Conservation (phyloP, 1,139 yeast genomes). For the Pichia sp. region DNA sequence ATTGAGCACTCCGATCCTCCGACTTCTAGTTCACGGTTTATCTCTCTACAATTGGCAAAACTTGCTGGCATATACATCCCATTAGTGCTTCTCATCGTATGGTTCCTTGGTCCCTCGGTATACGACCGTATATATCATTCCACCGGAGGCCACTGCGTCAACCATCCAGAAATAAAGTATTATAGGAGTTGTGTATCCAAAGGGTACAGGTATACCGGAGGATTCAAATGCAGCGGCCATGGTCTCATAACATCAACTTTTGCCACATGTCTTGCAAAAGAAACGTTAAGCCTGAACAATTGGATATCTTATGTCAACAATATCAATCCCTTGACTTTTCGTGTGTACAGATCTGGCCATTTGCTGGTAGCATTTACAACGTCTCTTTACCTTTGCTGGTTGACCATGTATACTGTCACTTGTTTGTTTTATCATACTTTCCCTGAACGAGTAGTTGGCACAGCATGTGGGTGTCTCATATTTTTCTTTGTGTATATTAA, state of each 20-base stretch:
- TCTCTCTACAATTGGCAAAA: slow-evolving; percentile 14
- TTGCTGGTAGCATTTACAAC: neutral
- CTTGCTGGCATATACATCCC: slow-evolving; percentile 20
- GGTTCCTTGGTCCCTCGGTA: slow-evolving; percentile 40
- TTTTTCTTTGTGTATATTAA: slow-evolving; percentile 36
- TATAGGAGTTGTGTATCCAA: slow-evolving; percentile 20
- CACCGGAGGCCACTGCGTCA: slow-evolving; percentile 42
- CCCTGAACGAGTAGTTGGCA: slow-evolving; percentile 51
- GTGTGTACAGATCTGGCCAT: neutral
- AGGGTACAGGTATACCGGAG: slow-evolving; percentile 44
- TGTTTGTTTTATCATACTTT: slow-evolving; percentile 60
- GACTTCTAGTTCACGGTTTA: neutral
- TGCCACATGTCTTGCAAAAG: slow-evolving; percentile 40
- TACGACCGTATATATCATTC: slow-evolving; percentile 40
- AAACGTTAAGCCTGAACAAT: slow-evolving; percentile 29
- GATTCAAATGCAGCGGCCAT: slow-evolving; percentile 66
- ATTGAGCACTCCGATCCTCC: slow-evolving; percentile 1
- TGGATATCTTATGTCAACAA: slow-evolving; percentile 9
- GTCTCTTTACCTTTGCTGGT: slow-evolving; percentile 17
- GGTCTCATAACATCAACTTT: slow-evolving; percentile 49
- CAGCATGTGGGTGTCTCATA: slow-evolving; percentile 42
- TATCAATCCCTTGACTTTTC: neutral
- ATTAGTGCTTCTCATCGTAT: slow-evolving; percentile 29
- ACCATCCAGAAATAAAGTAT: slow-evolving; percentile 20
- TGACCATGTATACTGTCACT: slow-evolving; percentile 43